These are phyloP conservation scores for Spergularia marina DNA, from an alignment of 148 eudicot species.

Conservation along the genomic window DNA sequence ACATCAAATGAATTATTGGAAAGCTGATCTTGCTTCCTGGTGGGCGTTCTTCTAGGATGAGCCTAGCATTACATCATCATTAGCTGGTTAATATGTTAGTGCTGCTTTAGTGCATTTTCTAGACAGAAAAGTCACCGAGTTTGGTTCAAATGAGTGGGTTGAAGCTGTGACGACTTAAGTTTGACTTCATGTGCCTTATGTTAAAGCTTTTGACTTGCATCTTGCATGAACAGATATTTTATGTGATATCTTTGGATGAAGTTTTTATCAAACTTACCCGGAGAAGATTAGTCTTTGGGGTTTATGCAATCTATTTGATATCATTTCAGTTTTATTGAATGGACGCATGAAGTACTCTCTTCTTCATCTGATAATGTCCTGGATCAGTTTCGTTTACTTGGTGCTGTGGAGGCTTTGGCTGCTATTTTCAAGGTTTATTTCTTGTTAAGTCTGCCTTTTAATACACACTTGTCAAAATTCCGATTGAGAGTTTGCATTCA, in stretches of 20 bases:
- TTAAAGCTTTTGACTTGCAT: constrained; percentile 9
- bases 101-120: constrained; percentile 5
- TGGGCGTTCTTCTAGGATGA: neutral
- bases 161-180: neutral
- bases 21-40: neutral
- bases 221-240: constrained; percentile 2
- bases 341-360: constrained; percentile 74
- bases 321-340: constrained; percentile 72
- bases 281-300: neutral
- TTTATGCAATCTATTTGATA: constrained; percentile 4
- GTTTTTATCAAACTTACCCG: neutral
- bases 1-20: neutral
- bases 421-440: constrained; percentile 78
- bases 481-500: neutral
- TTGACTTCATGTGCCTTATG: neutral
- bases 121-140: constrained; percentile 1
- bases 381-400: constrained; percentile 82
- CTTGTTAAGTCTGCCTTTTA: constrained; percentile 2
- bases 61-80: neutral
- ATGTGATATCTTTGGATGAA: neutral
- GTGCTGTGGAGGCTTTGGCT: constrained; percentile 75
- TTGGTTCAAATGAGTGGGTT: neutral
- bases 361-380: constrained; percentile 50
- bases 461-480: too few species aligned
- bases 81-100: neutral